phyloP scores from a whole-genome alignment of 805 yeast species.

The Blastobotrys peoriensis region DNA sequence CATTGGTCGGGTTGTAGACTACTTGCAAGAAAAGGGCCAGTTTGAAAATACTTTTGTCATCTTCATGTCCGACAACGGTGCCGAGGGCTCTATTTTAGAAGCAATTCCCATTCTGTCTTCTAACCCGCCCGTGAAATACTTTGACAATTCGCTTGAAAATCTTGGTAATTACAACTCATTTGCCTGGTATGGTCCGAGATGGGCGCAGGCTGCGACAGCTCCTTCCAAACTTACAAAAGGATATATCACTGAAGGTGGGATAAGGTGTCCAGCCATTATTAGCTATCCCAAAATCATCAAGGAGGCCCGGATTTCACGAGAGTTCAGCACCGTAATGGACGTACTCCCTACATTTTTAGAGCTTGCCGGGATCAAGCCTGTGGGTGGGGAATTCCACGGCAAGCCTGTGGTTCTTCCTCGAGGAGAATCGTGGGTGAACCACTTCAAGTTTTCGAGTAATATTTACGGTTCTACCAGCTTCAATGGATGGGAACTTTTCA shows the following conservation, averaged over 20 bases:
- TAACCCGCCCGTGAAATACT: slow-evolving; percentile 29
- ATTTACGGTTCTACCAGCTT: too few species aligned
- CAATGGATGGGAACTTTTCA: slow-evolving; percentile 51
- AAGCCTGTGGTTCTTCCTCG: slow-evolving; percentile 39
- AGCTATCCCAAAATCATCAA: too few species aligned
- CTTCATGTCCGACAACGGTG: slow-evolving; percentile 60
- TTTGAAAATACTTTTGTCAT: slow-evolving; percentile 49
- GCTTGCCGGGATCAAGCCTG: slow-evolving; percentile 36
- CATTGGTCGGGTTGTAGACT: slow-evolving; percentile 43
- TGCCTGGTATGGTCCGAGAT: slow-evolving; percentile 48
- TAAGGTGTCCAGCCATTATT: slow-evolving; percentile 49
- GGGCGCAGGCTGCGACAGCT: slow-evolving; percentile 62
- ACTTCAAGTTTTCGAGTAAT: too few species aligned
- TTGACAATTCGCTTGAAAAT: slow-evolving; percentile 40
- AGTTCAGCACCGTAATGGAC: slow-evolving; percentile 54
- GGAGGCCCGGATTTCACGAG: slow-evolving; percentile 30
- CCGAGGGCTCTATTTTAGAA: slow-evolving; percentile 54
- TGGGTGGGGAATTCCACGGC: slow-evolving; percentile 32
- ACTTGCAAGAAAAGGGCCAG: slow-evolving; percentile 39
- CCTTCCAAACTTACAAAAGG: slow-evolving; percentile 50
- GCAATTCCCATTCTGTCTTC: slow-evolving; percentile 41
- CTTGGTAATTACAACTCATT: slow-evolving; percentile 45
- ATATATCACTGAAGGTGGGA: slow-evolving; percentile 58
- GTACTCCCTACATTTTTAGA: slow-evolving; percentile 51
- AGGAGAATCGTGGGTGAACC: slow-evolving; percentile 42